These are phyloP conservation scores for Lachancea sp. DNA, from an alignment of 805 yeast species.

Conservation along the genomic window DNA sequence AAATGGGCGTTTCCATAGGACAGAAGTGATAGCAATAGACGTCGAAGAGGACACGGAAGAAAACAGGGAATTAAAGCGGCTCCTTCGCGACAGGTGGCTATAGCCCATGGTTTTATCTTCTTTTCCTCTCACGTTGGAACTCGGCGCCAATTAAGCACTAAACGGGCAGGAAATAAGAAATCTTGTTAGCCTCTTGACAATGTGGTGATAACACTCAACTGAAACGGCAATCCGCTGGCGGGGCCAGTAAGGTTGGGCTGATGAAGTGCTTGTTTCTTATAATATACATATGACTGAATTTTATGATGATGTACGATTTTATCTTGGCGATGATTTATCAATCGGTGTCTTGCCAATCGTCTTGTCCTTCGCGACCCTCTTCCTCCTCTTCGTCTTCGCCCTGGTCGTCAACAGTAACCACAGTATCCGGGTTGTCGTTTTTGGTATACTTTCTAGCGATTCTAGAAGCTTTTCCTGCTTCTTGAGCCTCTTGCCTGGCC, in stretches of 20 bases:
- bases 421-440: slow-evolving; percentile 43
- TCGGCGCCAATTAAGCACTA: too few species aligned
- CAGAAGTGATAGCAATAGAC: slow-evolving; percentile 18
- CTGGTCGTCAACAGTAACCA: slow-evolving; percentile 59
- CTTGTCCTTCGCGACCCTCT: slow-evolving; percentile 44
- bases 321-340: neutral
- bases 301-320: slow-evolving; percentile 1
- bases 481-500: slow-evolving; percentile 54
- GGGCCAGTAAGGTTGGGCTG: neutral
- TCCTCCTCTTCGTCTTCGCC: slow-evolving; percentile 57
- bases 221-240: neutral
- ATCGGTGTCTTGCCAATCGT: slow-evolving; percentile 23
- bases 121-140: neutral
- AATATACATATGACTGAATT: slow-evolving; percentile 5
- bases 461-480: slow-evolving; percentile 58
- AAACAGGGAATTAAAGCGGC: slow-evolving; percentile 15
- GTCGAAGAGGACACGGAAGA: slow-evolving; percentile 22
- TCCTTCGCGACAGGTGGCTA: slow-evolving; percentile 4
- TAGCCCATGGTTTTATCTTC: too few species aligned
- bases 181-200: too few species aligned
- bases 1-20: slow-evolving; percentile 19
- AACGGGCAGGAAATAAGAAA: too few species aligned
- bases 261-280: neutral
- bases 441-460: slow-evolving; percentile 64
- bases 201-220: too few species aligned